Base-by-base conservation (phyloP, 2,329 filamentous ascomycete genomes). In the Sclerotinia glacialis region DNA sequence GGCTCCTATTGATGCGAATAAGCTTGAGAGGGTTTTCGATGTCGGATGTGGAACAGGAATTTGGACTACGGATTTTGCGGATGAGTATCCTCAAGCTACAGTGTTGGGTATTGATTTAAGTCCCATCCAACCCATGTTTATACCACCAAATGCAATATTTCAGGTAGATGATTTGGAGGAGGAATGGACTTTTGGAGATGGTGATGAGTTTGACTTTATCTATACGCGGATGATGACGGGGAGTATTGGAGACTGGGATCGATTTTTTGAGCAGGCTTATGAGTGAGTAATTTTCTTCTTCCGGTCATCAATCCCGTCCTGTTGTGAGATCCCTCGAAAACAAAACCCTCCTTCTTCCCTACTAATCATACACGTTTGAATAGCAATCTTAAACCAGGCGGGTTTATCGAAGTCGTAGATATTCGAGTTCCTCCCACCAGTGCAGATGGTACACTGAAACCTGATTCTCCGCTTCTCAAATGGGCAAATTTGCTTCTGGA, bases 91-190 rank as follows among this genome's bases (percentile, higher is more conserved):
- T 1, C 47, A 64, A 18, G 47, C 59, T 21, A 40, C 34, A n/a
- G 59, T 67, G 7, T 28, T 66, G 44, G 64, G 64, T 3, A 61
- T 66, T n/a, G 64, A 66, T 31, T 46, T 66, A 21, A 66, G 64
- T 37, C 74, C 74, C 18, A 76, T 76, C 50, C 76, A 78, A 59
- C 75, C 76, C 12, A 81, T 75, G n/a, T 63, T 63, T 44, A 81
- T 87, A 8, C 85, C 84, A 5, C 81, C 83, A 2, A 86, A 86
- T 69, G 80, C 85, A 31, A 78, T 79, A 42, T 86, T 86, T 70
- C 78, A 84, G 72, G 80, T 87, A 11, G 85, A 87, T 66, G 85
- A 88, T 69, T 79, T 83, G 44, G 85, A 87, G 73, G 80, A 79
- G 67, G 78, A 80, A 4, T 88, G 85, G 85, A 63, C 50, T 34